Conservation (phyloP, 768 basidiomycete genomes). For the Mrakia hoshinonis region DNA sequence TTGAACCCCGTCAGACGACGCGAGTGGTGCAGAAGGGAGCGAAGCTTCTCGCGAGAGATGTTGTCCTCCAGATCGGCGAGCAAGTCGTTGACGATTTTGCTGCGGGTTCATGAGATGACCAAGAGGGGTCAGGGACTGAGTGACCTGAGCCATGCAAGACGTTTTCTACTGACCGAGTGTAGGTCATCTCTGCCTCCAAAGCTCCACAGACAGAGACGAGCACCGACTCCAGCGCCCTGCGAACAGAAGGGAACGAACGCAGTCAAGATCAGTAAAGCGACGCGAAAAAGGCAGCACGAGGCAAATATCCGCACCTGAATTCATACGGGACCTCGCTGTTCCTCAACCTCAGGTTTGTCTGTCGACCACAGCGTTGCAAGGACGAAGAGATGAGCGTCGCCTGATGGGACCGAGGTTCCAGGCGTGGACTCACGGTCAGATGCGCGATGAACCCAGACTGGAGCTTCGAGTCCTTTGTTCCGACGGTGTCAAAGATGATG, state of each 20-base stretch:
- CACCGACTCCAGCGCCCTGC: constrained; percentile 87
- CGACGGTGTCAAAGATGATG: constrained; percentile 83
- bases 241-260: background rate
- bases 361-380: background rate
- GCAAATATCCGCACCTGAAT: constrained; percentile 54
- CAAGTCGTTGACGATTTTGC: constrained; percentile 78
- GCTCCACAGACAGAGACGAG: constrained; percentile 84
- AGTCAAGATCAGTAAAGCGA: background rate
- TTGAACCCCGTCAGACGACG: constrained; percentile 79
- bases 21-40: constrained; percentile 82
- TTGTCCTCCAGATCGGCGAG: constrained; percentile 89
- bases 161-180: constrained; percentile 48
- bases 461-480: constrained; percentile 72
- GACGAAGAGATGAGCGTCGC: background rate
- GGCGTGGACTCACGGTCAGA: constrained; percentile 53
- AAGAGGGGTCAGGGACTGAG: background rate
- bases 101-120: background rate
- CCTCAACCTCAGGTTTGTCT: constrained; percentile 21
- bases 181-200: constrained; percentile 91
- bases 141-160: background rate
- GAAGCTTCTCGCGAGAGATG: constrained; percentile 90
- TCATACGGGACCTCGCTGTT: constrained; percentile 58
- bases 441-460: constrained; percentile 84
- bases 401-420: background rate
- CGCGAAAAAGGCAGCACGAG: background rate